Percentiles rank a stretch among this genome's conserved stretches.
phyloP scores from a whole-genome alignment of 1,284 basidiomycete species.

The Pholiota adiposa region DNA sequence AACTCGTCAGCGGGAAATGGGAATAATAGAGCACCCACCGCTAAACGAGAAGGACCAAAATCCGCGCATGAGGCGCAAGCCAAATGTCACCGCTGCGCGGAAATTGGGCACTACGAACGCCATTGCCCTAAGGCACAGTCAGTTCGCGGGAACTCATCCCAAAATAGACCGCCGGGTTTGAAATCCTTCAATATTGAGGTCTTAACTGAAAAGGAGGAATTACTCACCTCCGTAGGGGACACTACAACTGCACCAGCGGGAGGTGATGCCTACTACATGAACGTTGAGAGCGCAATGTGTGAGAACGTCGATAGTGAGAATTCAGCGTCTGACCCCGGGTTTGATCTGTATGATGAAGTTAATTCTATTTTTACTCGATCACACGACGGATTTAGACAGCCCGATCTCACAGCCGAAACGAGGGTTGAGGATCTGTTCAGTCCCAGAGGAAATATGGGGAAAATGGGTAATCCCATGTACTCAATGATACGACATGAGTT shows the following conservation, averaged over 20 bases:
- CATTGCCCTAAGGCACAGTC: conserved; percentile 5
- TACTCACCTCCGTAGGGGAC: background rate
- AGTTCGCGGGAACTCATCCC: background rate
- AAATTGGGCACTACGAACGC: conserved; percentile 1
- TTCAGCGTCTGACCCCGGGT: too few relatives aligned
- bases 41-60: background rate
- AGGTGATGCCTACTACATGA: conserved; percentile 1
- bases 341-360: background rate
- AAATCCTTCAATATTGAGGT: conserved; percentile 13
- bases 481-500: background rate
- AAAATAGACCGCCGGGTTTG: background rate
- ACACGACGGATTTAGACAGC: background rate
- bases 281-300: background rate
- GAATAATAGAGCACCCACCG: too few relatives aligned
- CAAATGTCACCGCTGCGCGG: background rate
- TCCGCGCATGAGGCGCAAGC: background rate
- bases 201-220: background rate
- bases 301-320: background rate
- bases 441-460: background rate
- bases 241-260: background rate
- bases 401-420: background rate
- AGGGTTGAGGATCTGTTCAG: background rate
- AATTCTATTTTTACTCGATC: background rate
- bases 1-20: background rate
- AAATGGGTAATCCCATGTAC: background rate